Percentiles rank a stretch among this genome's conserved stretches.
phyloP scores from a whole-genome alignment of 2,329 filamentous ascomycete genomes.

The Trichoderma atrobrunneum region DNA sequence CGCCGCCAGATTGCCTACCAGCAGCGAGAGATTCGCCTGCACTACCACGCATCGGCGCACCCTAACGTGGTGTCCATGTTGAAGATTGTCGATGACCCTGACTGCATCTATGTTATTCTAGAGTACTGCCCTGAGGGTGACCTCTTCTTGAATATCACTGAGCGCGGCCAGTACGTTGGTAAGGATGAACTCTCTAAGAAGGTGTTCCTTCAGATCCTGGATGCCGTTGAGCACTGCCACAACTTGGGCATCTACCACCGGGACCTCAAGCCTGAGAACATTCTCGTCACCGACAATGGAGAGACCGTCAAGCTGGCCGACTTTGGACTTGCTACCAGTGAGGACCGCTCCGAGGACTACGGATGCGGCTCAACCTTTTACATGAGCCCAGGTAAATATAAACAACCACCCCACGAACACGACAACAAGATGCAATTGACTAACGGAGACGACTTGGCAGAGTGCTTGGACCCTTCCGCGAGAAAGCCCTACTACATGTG shows the following conservation, averaged over 20 bases:
- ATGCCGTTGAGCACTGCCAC: conserved; percentile 96
- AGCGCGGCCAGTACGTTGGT: conserved; percentile 87
- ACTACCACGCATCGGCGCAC: conserved; percentile 85
- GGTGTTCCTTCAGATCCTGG: conserved; percentile 91
- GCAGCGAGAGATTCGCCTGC: conserved; percentile 86
- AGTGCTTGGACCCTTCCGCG: conserved; percentile 80
- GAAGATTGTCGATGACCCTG: conserved; percentile 85
- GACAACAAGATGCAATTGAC: neutral
- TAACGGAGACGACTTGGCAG: conserved; percentile 45
- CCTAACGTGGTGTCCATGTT: conserved; percentile 90
- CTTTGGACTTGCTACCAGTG: conserved; percentile 90
- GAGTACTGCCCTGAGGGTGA: conserved; percentile 98
- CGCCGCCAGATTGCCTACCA: conserved; percentile 85
- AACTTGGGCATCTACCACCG: conserved; percentile 91
- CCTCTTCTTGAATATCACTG: conserved; percentile 95
- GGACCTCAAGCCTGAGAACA: conserved; percentile 97
- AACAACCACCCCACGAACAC: neutral
- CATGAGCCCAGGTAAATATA: conserved; percentile 89
- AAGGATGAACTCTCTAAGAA: conserved; percentile 85
- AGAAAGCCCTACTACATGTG: conserved; percentile 79
- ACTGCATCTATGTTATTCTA: conserved; percentile 94
- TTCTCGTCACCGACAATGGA: conserved; percentile 84
- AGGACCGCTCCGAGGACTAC: conserved; percentile 84
- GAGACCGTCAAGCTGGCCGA: conserved; percentile 93
- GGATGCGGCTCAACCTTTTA: conserved; percentile 98